Percentiles rank a stretch among this genome's conserved stretches.
phyloP scores from a whole-genome alignment of 129 eudicot species.

The Deinandra increscens region DNA sequence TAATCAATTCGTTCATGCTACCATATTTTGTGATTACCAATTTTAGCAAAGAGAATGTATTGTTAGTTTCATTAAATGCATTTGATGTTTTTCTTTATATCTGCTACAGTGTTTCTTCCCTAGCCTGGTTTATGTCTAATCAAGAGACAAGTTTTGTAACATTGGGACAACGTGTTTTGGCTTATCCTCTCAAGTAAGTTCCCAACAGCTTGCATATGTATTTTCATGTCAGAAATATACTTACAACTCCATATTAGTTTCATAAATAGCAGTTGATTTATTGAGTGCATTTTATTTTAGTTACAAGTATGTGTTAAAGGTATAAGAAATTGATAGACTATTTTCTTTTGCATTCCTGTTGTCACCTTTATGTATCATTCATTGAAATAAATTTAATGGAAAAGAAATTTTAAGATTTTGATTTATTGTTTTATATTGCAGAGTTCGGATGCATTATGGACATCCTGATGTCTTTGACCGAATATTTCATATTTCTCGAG shows the following conservation, averaged over 20 bases:
- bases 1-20: not conserved
- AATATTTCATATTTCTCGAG: constrained; percentile 89
- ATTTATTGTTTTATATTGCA: constrained; percentile 40
- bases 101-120: constrained; percentile 87
- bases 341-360: not conserved
- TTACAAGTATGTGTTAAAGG: not conserved
- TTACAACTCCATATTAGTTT: constrained; percentile 7
- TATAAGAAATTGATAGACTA: not conserved
- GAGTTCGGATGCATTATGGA: constrained; percentile 99
- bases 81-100: constrained; percentile 12
- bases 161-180: constrained; percentile 94
- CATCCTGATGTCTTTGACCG: constrained; percentile 98
- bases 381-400: not conserved
- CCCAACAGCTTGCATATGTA: constrained; percentile 13
- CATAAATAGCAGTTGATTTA: constrained; percentile 5
- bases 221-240: not conserved
- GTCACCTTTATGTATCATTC: not conserved
- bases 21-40: not conserved
- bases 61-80: not conserved
- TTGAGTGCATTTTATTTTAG: not conserved
- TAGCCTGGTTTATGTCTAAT: constrained; percentile 99
- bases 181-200: constrained; percentile 92
- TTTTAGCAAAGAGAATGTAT: not conserved
- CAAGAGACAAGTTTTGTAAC: constrained; percentile 99
- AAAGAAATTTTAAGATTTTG: too few relatives aligned